Conservation (phyloP, 805 yeast genomes). For the Myxozyma lipomycoides region DNA sequence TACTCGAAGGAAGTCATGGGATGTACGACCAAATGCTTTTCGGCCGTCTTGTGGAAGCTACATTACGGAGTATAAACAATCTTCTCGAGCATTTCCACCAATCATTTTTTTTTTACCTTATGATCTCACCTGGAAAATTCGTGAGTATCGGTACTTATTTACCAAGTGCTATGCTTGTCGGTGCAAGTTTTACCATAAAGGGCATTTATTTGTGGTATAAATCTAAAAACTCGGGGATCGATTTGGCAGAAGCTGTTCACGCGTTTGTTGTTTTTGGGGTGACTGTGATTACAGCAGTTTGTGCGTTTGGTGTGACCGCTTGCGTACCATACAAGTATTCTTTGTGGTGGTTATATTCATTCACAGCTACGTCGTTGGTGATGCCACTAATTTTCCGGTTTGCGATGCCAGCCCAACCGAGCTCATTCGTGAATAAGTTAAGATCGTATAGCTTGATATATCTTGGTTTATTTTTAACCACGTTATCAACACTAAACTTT, state of each 20-base stretch:
- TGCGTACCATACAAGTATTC: constrained; percentile 7
- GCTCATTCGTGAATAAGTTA: constrained; percentile 12
- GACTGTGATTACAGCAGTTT: not conserved
- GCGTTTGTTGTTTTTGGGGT: constrained; percentile 24
- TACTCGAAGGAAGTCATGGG: not conserved
- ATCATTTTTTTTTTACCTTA: constrained; percentile 85
- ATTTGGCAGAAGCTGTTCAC: constrained; percentile 33
- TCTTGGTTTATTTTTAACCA: constrained; percentile 62
- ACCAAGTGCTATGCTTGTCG: constrained; percentile 74
- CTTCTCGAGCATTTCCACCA: constrained; percentile 94
- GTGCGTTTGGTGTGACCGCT: not conserved
- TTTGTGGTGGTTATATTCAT: not conserved
- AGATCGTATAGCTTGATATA: constrained; percentile 16
- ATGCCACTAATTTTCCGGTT: constrained; percentile 19
- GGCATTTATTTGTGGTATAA: constrained; percentile 44
- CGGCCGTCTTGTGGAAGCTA: constrained; percentile 85
- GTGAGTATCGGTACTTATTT: constrained; percentile 92
- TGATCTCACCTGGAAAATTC: constrained; percentile 72
- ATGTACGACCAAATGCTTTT: constrained; percentile 79
- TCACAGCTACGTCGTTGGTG: not conserved
- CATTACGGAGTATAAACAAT: constrained; percentile 84
- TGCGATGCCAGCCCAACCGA: constrained; percentile 1
- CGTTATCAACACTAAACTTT: constrained; percentile 78
- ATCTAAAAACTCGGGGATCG: constrained; percentile 13
- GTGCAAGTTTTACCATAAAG: constrained; percentile 64